phyloP scores from a whole-genome alignment of 306 rosid genomes.

The Quercus parvula region DNA sequence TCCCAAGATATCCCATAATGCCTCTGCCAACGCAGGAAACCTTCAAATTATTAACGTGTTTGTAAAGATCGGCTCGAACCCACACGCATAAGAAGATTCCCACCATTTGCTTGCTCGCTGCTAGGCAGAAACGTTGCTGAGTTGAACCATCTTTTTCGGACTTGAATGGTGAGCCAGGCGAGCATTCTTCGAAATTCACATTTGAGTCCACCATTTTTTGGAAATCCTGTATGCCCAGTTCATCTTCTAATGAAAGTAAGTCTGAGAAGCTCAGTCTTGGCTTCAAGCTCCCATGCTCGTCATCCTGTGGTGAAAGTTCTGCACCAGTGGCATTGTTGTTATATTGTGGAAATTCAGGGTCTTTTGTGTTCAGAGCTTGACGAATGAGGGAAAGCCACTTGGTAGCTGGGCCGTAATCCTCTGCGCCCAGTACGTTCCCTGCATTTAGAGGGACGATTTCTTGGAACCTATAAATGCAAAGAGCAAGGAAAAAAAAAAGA shows the following conservation, averaged over 20 bases:
- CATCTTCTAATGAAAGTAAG: conserved; percentile 40
- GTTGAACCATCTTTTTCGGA: neutral
- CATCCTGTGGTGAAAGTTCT: neutral
- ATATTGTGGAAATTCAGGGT: neutral
- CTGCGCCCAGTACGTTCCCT: conserved; percentile 83
- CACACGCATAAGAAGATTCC: conserved; percentile 85
- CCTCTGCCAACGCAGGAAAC: conserved; percentile 84
- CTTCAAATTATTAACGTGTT: conserved; percentile 42
- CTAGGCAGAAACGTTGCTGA: conserved; percentile 38
- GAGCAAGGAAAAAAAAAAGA: neutral
- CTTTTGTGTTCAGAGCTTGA: conserved; percentile 45
- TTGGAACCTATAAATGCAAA: conserved; percentile 54
- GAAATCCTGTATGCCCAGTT: conserved; percentile 11
- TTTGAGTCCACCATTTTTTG: neutral
- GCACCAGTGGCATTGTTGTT: neutral
- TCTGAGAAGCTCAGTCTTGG: conserved; percentile 51
- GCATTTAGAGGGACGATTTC: conserved; percentile 92
- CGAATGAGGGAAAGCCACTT: conserved; percentile 71
- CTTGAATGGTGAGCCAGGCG: conserved; percentile 16
- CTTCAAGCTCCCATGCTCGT: conserved; percentile 19
- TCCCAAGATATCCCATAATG: conserved; percentile 92
- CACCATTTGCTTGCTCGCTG: conserved; percentile 92
- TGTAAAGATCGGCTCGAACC: conserved; percentile 49
- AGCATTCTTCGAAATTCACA: conserved; percentile 8
- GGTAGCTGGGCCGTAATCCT: conserved; percentile 70